Base-by-base conservation (phyloP, 208 protist species). In the Histomonas meleagridis region DNA sequence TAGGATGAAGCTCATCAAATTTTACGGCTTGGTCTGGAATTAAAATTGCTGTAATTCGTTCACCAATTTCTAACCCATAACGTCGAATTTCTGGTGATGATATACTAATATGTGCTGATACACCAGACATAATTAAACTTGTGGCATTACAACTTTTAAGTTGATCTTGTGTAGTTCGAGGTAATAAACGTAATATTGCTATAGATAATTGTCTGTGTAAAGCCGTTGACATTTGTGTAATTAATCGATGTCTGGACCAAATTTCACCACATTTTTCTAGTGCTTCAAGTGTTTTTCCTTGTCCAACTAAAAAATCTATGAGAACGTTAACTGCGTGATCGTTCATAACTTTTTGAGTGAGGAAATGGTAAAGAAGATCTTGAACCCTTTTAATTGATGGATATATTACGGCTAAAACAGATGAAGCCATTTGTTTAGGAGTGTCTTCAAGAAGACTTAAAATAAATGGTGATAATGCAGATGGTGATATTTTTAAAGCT, bases 71-170 rank as follows among this genome's bases (percentile, higher is more conserved):
- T 38, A 86, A 46, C 9, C 76, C 76, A 55, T 43, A 43, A 57
- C 38, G 23, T 4, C 76, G 76, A 35, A 86, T 86, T 86, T 86
- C 76, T 86, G 76, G 76, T 55, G 76, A 86, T 26, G 76, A 86
- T 38, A 86, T 86, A 4, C 46, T 26, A 16, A 86, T 86, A 86
- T 86, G 76, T 32, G 76, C 76, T 38, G 76, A 51, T 55, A 86
- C 76, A 38, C 76, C 76, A 55, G 40, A 38, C 76, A 86, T 86
- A 21, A 86, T 86, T 14, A 86, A 55, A 18, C 46, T 55, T 26
- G 76, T 86, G 16, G 76, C 76, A 38, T 86, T 86, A 48, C 76
- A 86, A 4, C 18, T 38, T 35, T 86, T 43, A n/a, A 86, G 21
- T 21, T 86, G 46, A 18, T 86, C 76, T 86, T 86, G 43, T 2